Evolutionary conservation across 768 basidiomycete species (phyloP).

Genomic region (Russula dissimulans): DNA sequence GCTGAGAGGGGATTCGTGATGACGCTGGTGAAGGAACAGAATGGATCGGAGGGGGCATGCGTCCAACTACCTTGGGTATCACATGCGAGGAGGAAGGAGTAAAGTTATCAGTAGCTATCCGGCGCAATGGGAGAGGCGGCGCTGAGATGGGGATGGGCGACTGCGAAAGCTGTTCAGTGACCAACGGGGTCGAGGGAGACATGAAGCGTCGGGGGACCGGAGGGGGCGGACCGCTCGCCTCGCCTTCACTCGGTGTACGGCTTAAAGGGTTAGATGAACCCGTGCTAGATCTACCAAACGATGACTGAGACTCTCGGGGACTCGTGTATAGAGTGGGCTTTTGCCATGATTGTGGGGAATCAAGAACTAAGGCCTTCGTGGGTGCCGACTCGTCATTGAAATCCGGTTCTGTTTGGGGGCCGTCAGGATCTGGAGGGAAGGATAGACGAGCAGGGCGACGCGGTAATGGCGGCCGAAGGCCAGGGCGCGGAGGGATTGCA

Average conservation of each 20-base stretch:
- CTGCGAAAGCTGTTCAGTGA: neutral
- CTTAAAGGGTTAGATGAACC: neutral
- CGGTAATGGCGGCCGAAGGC: constrained; percentile 1
- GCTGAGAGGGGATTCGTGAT: neutral
- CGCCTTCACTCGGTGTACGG: constrained; percentile 3
- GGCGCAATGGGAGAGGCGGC: constrained; percentile 8
- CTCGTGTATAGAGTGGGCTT: neutral
- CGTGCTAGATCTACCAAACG: neutral
- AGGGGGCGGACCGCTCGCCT: neutral
- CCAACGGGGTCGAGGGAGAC: neutral
- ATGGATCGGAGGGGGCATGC: constrained; percentile 1
- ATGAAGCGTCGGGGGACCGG: constrained; percentile 2
- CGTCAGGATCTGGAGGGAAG: constrained; percentile 5
- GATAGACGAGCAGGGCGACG: constrained; percentile 6
- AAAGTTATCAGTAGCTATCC: neutral
- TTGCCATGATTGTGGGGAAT: neutral
- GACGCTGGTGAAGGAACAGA: neutral
- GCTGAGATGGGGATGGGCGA: constrained; percentile 6
- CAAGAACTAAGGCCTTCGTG: neutral
- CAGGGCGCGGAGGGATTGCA: neutral
- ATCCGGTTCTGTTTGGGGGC: neutral
- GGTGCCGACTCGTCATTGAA: neutral
- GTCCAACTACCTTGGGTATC: neutral
- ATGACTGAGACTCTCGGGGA: neutral
- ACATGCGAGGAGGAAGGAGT: neutral